Conservation (phyloP, 2,329 filamentous ascomycete species). For the Paraphoma sp. region DNA sequence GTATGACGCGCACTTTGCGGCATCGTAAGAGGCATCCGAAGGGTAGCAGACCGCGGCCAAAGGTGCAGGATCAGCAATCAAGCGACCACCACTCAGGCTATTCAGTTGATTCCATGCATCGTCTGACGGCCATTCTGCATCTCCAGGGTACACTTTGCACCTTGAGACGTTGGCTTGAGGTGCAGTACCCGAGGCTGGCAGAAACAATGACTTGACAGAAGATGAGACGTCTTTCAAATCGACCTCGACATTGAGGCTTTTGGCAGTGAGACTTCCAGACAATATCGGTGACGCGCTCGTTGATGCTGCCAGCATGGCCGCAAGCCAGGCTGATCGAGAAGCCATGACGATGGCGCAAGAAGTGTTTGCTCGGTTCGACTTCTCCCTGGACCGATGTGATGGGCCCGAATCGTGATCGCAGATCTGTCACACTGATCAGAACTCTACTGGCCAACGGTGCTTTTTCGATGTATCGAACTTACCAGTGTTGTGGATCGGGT, state of each 20-base stretch:
- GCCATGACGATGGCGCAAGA: constrained; percentile 11
- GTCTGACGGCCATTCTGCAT: constrained; percentile 56
- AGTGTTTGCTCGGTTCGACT: too few relatives aligned
- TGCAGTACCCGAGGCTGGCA: constrained; percentile 13
- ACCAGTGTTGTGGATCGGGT: not conserved
- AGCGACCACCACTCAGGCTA: constrained; percentile 34
- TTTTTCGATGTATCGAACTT: not conserved
- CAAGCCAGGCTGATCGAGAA: constrained; percentile 25
- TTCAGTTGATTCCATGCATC: constrained; percentile 57
- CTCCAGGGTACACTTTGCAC: constrained; percentile 59
- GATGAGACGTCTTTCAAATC: constrained; percentile 27
- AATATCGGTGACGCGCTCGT: constrained; percentile 28
- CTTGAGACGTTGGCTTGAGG: constrained; percentile 25
- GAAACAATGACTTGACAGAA: constrained; percentile 29
- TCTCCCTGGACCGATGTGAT: constrained; percentile 7
- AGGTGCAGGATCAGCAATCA: constrained; percentile 35
- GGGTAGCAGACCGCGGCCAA: constrained; percentile 44
- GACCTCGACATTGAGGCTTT: constrained; percentile 20
- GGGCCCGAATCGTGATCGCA: constrained; percentile 4
- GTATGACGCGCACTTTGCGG: constrained; percentile 35
- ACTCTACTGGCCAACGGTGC: constrained; percentile 5
- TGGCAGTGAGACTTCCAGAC: constrained; percentile 3
- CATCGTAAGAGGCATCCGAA: constrained; percentile 33
- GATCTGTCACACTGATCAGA: constrained; percentile 15
- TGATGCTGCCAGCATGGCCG: constrained; percentile 29